Percentiles rank a stretch among this genome's conserved stretches.
phyloP scores from a whole-genome alignment of 768 basidiomycete genomes.

The Termitomyces sp. region DNA sequence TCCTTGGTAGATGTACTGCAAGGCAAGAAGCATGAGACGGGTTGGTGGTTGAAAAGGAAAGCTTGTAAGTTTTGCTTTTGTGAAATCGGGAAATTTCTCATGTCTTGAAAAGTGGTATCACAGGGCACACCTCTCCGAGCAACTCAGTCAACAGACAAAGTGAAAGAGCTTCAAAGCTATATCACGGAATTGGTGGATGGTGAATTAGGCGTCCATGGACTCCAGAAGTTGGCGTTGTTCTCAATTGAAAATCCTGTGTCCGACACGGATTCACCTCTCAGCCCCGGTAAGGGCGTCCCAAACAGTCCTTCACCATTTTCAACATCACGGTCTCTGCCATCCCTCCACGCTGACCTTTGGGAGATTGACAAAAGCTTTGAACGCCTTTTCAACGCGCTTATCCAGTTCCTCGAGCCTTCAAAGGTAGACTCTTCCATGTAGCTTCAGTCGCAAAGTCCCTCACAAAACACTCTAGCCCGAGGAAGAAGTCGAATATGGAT shows the following conservation, averaged over 20 bases:
- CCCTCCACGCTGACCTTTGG: slow-evolving; percentile 65
- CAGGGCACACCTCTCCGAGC: slow-evolving; percentile 46
- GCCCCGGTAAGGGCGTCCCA: slow-evolving; percentile 49
- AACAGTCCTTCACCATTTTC: slow-evolving; percentile 58
- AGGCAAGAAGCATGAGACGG: slow-evolving; percentile 64
- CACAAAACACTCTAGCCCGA: slow-evolving; percentile 43
- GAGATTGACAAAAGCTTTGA: slow-evolving; percentile 69
- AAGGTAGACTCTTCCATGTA: slow-evolving; percentile 45
- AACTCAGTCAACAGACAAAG: slow-evolving; percentile 36
- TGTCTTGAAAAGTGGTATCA: slow-evolving; percentile 42
- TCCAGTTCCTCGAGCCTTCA: slow-evolving; percentile 58
- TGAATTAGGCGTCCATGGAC: slow-evolving; percentile 46
- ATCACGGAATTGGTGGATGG: slow-evolving; percentile 55
- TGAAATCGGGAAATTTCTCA: slow-evolving; percentile 5
- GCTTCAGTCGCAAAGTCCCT: not conserved
- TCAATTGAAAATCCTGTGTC: slow-evolving; percentile 59
- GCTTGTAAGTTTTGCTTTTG: slow-evolving; percentile 47
- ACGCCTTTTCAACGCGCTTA: slow-evolving; percentile 62
- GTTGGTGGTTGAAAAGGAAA: slow-evolving; percentile 84
- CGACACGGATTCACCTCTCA: slow-evolving; percentile 54
- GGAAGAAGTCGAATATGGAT: slow-evolving; percentile 70
- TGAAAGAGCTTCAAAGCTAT: slow-evolving; percentile 52
- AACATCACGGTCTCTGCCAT: slow-evolving; percentile 38
- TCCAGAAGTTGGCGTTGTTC: slow-evolving; percentile 67
- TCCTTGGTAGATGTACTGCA: slow-evolving; percentile 70